Percentiles rank a stretch among this genome's conserved stretches.
These are phyloP conservation scores for Peronosclerospora sorghi DNA, from an alignment of 352 stramenopile genomes.

Conservation along the genomic window DNA sequence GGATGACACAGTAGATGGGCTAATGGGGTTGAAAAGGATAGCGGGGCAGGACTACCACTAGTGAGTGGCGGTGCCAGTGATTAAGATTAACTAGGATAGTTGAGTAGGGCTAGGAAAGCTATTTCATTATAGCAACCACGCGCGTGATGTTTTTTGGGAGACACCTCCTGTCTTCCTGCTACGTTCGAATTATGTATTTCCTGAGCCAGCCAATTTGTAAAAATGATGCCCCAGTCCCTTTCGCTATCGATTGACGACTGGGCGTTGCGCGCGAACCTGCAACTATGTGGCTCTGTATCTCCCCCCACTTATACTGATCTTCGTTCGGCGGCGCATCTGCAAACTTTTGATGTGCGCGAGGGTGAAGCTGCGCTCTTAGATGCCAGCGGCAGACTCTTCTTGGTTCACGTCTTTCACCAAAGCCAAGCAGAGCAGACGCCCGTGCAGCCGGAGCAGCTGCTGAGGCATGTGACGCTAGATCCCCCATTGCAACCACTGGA, in stretches of 20 bases:
- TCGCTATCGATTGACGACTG: slow-evolving; percentile 27
- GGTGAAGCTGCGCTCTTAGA: slow-evolving; percentile 35
- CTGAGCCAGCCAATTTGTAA: too few relatives aligned
- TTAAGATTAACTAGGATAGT: too few relatives aligned
- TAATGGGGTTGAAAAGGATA: too few relatives aligned
- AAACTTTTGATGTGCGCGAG: slow-evolving; percentile 62
- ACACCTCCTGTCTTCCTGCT: too few relatives aligned
- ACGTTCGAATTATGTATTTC: too few relatives aligned
- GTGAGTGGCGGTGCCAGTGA: too few relatives aligned
- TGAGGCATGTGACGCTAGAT: slow-evolving; percentile 50
- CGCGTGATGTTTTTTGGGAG: too few relatives aligned
- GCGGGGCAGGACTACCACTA: too few relatives aligned
- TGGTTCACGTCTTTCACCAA: slow-evolving; percentile 44
- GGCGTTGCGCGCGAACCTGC: slow-evolving; percentile 37
- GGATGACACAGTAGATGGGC: too few relatives aligned
- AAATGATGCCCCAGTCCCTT: too few relatives aligned
- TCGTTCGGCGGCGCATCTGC: slow-evolving; percentile 37
- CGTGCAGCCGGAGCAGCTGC: slow-evolving; percentile 6
- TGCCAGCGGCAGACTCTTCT: slow-evolving; percentile 33
- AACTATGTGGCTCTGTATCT: slow-evolving; percentile 48
- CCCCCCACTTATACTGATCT: slow-evolving; percentile 45
- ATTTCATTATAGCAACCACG: too few relatives aligned
- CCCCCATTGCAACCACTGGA: slow-evolving; percentile 39
- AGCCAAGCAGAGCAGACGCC: slow-evolving; percentile 9
- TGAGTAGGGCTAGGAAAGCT: too few relatives aligned